Base-by-base conservation (phyloP, 2,329 filamentous ascomycete species). In the Fusarium avenaceum region DNA sequence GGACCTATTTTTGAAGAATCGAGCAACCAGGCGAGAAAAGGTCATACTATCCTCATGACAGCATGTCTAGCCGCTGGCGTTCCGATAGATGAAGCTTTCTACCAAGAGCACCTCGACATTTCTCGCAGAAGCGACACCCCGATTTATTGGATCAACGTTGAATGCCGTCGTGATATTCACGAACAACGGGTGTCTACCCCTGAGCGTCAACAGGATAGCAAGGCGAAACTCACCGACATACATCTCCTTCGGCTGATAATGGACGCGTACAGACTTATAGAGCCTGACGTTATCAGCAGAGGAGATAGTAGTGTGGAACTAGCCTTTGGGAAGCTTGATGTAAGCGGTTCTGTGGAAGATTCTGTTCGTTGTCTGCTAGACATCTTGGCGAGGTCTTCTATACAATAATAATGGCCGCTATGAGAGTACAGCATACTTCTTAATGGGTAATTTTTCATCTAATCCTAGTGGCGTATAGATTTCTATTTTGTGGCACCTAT, bases 41-140 rank as follows among this genome's bases (percentile, higher is more conserved):
- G 62, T 1, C 17, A 59, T 11, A 30, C 44, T 13, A 56, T 72
- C 5, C 56, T 71, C 28, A 69, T 72, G 60, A 70, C 66, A 19
- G 63, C 66, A 17, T 71, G 69, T 15, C 53, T 71, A 4, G 70
- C 43, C 5, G 50, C 57, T 1, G 26, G 61, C 14, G 52, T 47
- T 14, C 40, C 47, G 9, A 53, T 14, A 7, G 69, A 72, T 19
- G 11, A 39, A 0, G 39, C 22, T 4, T 54, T 67, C 38, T 48
- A 69, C n/a, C 24, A 57, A 7, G 70, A 70, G 33, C 51, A 72
- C n/a, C 44, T 70, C 4, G 35, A 70, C 9, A 46, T 70, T 8
- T 45, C 61, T 15, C 57, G 39, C 2, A 44, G 52, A 4, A 52
- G 24, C 0, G 14, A 52, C 11, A 14, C 40, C 3, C 47, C 54